These are phyloP conservation scores for Dactylellina sp. DNA, from an alignment of 2,329 filamentous ascomycete species.

Conservation along the genomic window DNA sequence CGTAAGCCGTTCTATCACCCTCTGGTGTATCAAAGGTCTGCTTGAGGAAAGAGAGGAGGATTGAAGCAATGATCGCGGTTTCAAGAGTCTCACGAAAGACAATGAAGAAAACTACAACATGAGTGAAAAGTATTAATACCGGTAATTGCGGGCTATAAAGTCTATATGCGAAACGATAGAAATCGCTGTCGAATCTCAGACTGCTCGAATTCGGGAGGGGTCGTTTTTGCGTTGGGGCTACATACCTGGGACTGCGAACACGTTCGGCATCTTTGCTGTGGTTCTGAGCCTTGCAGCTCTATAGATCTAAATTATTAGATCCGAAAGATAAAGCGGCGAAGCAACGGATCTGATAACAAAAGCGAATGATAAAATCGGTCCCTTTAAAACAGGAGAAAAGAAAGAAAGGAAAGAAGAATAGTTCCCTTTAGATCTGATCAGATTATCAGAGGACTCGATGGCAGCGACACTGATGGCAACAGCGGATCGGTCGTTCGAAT, in stretches of 20 bases:
- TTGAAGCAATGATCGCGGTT: conserved; percentile 84
- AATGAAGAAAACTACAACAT: conserved; percentile 79
- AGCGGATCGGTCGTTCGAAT: conserved; percentile 24
- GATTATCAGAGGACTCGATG: conserved; percentile 27
- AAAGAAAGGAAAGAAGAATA: conserved; percentile 36
- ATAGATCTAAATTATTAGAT: conserved; percentile 42
- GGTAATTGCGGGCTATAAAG: too few relatives aligned
- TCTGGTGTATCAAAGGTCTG: conserved; percentile 76
- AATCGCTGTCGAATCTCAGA: too few relatives aligned
- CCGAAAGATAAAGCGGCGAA: conserved; percentile 54
- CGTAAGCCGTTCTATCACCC: conserved; percentile 73
- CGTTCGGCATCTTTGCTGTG: conserved; percentile 71
- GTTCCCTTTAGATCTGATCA: conserved; percentile 40
- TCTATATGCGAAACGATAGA: too few relatives aligned
- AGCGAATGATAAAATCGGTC: conserved; percentile 34
- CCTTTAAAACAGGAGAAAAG: conserved; percentile 30
- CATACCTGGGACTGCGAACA: conserved; percentile 77
- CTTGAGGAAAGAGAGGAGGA: conserved; percentile 86
- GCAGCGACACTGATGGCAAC: conserved; percentile 21
- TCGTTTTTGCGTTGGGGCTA: conserved; percentile 16
- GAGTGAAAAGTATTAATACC: background rate
- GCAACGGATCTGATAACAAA: conserved; percentile 53
- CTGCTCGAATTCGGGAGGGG: too few relatives aligned
- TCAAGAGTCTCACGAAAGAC: conserved; percentile 88
- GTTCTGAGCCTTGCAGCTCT: conserved; percentile 12